Conservation (phyloP, 1,284 basidiomycete genomes). For the Sporisorium graminicola region DNA sequence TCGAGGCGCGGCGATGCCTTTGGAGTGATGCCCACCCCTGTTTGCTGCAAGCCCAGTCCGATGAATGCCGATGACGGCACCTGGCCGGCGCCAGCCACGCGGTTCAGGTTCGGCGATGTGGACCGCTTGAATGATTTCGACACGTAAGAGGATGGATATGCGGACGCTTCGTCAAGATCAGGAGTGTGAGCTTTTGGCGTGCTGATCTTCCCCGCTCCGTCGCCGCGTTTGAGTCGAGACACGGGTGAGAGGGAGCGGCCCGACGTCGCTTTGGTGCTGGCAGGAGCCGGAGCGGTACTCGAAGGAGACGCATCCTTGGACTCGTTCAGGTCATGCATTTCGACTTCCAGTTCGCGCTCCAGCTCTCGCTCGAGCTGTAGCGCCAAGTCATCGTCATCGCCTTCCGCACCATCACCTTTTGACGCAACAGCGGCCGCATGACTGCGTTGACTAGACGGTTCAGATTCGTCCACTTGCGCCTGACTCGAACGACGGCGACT, state of each 20-base stretch:
- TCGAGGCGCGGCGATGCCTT: slow-evolving; percentile 35
- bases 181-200: slow-evolving; percentile 44
- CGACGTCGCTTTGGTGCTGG: not conserved
- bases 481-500: slow-evolving; percentile 38
- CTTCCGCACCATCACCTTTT: slow-evolving; percentile 5
- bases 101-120: no score
- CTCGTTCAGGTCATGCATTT: slow-evolving; percentile 18
- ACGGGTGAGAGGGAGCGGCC: slow-evolving; percentile 23
- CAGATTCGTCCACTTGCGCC: slow-evolving; percentile 15
- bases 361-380: slow-evolving; percentile 44
- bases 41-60: slow-evolving; percentile 41
- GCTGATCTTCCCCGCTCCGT: slow-evolving; percentile 18
- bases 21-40: slow-evolving; percentile 35
- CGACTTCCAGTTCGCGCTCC: slow-evolving; percentile 38
- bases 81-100: not conserved
- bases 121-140: not conserved
- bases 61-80: slow-evolving; percentile 19
- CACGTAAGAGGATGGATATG: not conserved
- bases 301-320: not conserved
- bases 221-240: slow-evolving; percentile 27
- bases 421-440: not conserved
- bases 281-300: not conserved
- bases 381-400: slow-evolving; percentile 40
- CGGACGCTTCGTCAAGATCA: slow-evolving; percentile 13
- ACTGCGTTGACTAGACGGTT: not conserved